These are phyloP conservation scores for Naganishia randhawae DNA, from an alignment of 768 basidiomycete species.

Conservation along the genomic window DNA sequence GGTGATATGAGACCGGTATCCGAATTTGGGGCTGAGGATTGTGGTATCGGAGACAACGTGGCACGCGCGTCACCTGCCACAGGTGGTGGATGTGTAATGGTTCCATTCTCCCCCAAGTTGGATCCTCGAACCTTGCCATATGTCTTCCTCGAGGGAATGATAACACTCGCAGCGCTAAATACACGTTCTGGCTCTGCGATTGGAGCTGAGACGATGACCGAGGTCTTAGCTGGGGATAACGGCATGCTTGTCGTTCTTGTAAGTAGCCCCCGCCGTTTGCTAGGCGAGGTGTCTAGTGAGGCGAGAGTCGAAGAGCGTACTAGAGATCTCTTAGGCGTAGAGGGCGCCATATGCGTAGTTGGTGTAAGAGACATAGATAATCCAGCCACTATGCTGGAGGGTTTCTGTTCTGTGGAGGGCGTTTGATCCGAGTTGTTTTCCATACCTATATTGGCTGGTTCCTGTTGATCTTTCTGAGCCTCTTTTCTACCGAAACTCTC, in stretches of 20 bases:
- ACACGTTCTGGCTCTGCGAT: not conserved
- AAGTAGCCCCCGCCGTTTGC: not conserved
- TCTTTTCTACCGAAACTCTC: slow-evolving; percentile 14
- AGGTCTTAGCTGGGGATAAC: not conserved
- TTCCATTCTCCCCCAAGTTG: not conserved
- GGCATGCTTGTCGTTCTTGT: slow-evolving; percentile 13
- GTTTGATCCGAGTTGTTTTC: not conserved
- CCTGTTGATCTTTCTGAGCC: slow-evolving; percentile 11
- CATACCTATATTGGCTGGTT: not conserved
- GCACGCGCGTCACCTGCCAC: not conserved
- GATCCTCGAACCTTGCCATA: not conserved
- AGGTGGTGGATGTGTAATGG: not conserved
- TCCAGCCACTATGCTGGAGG: not conserved
- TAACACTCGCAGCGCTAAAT: not conserved
- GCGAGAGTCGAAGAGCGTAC: slow-evolving; percentile 7
- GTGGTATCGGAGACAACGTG: not conserved
- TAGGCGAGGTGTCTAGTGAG: not conserved
- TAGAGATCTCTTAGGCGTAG: slow-evolving; percentile 10
- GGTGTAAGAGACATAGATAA: not conserved
- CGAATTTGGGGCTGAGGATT: not conserved
- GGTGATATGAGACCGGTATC: not conserved
- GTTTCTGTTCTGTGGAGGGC: too few relatives aligned
- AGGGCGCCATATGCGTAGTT: not conserved
- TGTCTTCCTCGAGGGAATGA: not conserved
- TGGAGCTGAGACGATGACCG: not conserved